Conservation (phyloP, 805 yeast genomes). For the Candida caryicola region DNA sequence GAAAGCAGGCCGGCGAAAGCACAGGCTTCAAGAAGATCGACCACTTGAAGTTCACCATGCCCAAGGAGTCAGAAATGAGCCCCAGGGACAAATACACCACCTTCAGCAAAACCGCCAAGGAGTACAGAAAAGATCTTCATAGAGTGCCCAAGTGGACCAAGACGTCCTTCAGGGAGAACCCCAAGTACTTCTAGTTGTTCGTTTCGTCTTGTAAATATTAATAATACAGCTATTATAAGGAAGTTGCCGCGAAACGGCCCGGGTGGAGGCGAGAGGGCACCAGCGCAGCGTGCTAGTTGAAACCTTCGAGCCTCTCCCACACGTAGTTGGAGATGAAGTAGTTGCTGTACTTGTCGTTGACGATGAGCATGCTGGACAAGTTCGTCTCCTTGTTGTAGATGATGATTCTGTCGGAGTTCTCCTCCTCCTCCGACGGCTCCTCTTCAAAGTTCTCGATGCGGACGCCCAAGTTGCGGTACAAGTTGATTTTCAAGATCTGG, state of each 20-base stretch:
- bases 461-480: constrained; percentile 61
- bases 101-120: constrained; percentile 67
- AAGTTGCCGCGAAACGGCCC: too few species aligned
- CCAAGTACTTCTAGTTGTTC: constrained; percentile 53
- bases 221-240: too few species aligned
- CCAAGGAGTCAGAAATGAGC: constrained; percentile 78
- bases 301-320: constrained; percentile 59
- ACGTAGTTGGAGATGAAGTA: constrained; percentile 71
- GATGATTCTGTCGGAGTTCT: constrained; percentile 40
- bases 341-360: constrained; percentile 56
- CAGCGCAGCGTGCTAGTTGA: too few species aligned
- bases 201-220: constrained; percentile 5
- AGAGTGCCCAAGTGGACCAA: constrained; percentile 91
- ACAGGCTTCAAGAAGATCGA: constrained; percentile 39
- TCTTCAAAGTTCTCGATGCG: constrained; percentile 35
- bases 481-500: constrained; percentile 50
- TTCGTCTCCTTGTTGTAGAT: constrained; percentile 49
- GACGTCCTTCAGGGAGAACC: constrained; percentile 74
- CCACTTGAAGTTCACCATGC: constrained; percentile 45
- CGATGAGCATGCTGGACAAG: constrained; percentile 48
- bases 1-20: constrained; percentile 25
- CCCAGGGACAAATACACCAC: constrained; percentile 85
- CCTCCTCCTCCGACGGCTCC: constrained; percentile 12
- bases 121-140: constrained; percentile 87
- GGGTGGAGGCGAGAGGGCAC: too few species aligned